phyloP scores from a whole-genome alignment of 1,284 basidiomycete species.

The Abortiporus biennis region DNA sequence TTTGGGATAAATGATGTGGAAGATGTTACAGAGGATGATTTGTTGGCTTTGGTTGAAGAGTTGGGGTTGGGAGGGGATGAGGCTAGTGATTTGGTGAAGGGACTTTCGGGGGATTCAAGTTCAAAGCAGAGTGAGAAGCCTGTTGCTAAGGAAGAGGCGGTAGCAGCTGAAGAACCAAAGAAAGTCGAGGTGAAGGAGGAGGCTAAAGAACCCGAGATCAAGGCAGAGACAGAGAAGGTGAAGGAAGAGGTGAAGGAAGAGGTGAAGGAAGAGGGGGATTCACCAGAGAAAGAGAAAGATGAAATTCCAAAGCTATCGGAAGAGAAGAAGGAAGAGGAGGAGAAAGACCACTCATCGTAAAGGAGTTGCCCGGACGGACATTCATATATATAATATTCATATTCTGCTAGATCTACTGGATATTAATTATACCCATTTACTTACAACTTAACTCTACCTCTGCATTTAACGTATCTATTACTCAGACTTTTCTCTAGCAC shows the following conservation, averaged over 20 bases:
- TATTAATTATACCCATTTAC: no score
- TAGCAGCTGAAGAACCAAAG: neutral
- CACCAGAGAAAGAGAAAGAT: constrained; percentile 6
- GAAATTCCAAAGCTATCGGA: no score
- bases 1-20: constrained; percentile 70
- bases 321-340: constrained; percentile 8
- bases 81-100: constrained; percentile 62
- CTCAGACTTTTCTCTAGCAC: no score
- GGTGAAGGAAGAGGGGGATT: constrained; percentile 5
- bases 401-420: no score
- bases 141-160: neutral
- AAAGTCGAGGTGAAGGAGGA: neutral
- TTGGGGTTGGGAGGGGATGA: constrained; percentile 69
- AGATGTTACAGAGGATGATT: constrained; percentile 63
- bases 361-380: constrained; percentile 1
- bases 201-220: neutral
- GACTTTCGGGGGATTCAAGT: constrained; percentile 25
- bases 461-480: no score
- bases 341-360: constrained; percentile 3
- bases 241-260: constrained; percentile 3
- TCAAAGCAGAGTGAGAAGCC: neutral
- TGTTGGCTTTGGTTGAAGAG: constrained; percentile 61
- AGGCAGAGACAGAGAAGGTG: constrained; percentile 2
- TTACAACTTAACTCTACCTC: no score
- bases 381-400: no score